Percentiles rank a stretch among this genome's conserved stretches.
Conservation (phyloP, 441 rosid genomes). For the Pelargonium exstipulatum region DNA sequence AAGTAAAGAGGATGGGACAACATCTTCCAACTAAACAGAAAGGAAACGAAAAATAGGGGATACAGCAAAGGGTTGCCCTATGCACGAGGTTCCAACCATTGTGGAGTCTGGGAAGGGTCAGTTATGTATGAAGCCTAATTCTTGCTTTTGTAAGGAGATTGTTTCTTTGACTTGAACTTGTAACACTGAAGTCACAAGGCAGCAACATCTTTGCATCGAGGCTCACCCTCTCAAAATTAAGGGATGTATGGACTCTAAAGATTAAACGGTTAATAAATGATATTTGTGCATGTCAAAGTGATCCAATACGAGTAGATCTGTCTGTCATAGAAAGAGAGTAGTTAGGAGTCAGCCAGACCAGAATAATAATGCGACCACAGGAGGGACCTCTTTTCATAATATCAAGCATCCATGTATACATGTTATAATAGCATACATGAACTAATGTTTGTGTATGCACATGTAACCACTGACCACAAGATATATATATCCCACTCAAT, state of each 20-base stretch:
- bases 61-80: neutral
- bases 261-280: neutral
- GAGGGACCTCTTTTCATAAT: neutral
- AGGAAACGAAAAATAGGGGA: neutral
- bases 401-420: neutral
- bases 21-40: neutral
- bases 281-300: neutral
- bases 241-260: neutral
- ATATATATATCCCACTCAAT: neutral
- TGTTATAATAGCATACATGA: neutral
- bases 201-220: too few species aligned
- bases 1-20: neutral
- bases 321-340: too few species aligned
- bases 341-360: too few species aligned
- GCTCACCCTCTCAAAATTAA: too few species aligned
- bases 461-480: neutral
- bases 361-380: neutral
- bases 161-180: too few species aligned
- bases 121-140: too few species aligned
- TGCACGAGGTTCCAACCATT: too few species aligned
- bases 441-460: neutral
- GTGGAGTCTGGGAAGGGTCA: too few species aligned
- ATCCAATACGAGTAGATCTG: too few species aligned
- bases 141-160: too few species aligned
- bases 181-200: too few species aligned